Evolutionary conservation across 2,329 filamentous ascomycete genomes (phyloP).

Genomic region (Graphilbum fragrans): DNA sequence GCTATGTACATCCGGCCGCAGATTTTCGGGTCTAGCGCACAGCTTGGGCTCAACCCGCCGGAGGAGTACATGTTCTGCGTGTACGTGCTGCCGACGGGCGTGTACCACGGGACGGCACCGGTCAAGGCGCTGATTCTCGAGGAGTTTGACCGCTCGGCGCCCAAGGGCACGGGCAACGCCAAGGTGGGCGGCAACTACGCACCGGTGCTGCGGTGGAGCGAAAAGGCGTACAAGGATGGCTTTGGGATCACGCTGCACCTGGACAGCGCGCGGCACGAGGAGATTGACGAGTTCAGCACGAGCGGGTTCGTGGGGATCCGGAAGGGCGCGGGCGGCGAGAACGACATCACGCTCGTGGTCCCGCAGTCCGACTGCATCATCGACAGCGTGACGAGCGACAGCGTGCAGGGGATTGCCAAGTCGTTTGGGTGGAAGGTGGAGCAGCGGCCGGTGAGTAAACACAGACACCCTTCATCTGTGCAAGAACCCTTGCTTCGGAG

Average conservation of each 20-base stretch:
- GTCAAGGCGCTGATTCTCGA: conserved; percentile 84
- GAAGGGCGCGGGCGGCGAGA: conserved; percentile 35
- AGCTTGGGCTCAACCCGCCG: conserved; percentile 74
- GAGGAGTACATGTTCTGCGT: conserved; percentile 90
- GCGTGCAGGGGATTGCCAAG: conserved; percentile 61
- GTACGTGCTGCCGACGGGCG: conserved; percentile 82
- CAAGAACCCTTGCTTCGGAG: too few relatives aligned
- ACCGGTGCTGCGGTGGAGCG: conserved; percentile 78
- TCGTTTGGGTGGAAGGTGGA: conserved; percentile 80
- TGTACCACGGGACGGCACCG: conserved; percentile 83
- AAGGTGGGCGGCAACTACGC: conserved; percentile 96
- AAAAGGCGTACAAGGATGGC: conserved; percentile 64
- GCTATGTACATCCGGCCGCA: conserved; percentile 89
- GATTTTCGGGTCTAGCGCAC: conserved; percentile 75
- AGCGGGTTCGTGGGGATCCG: conserved; percentile 81
- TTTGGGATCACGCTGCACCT: conserved; percentile 93
- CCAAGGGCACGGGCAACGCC: conserved; percentile 78
- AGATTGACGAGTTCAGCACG: conserved; percentile 93
- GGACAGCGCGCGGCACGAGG: conserved; percentile 70
- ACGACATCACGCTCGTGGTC: conserved; percentile 62
- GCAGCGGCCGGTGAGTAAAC: conserved; percentile 46
- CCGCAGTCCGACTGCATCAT: conserved; percentile 83
- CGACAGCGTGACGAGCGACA: conserved; percentile 72
- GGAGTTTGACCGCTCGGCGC: conserved; percentile 88
- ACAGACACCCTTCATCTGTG: too few relatives aligned